Percentiles rank a stretch among this genome's conserved stretches.
Conservation (phyloP, 2,329 filamentous ascomycete species). For the Scedosporium aurantiacum region DNA sequence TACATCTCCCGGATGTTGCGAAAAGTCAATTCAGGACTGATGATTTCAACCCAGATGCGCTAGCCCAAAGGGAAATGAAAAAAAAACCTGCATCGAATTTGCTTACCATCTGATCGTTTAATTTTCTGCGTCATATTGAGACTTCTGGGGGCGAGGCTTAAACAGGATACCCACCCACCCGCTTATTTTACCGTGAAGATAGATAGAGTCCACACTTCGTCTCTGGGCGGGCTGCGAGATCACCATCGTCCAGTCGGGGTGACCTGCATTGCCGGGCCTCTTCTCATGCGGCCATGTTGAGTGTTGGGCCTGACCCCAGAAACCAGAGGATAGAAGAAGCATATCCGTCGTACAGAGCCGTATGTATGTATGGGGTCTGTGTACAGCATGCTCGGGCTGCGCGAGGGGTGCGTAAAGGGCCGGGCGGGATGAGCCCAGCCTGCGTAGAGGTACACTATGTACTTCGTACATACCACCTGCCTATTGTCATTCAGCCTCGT, state of each 20-base stretch:
- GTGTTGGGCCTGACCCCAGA: conserved; percentile 1
- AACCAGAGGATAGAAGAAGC: background rate
- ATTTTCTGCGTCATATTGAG: background rate
- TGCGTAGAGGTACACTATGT: no score
- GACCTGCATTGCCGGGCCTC: conserved; percentile 4
- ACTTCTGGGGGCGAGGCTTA: background rate
- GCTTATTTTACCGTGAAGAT: background rate
- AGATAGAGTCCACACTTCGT: background rate
- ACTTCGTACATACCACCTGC: no score
- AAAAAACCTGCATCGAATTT: background rate
- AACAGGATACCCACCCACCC: background rate
- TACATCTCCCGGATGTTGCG: background rate
- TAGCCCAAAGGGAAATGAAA: background rate
- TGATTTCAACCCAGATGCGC: background rate
- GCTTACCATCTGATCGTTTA: background rate
- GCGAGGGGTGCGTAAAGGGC: no score
- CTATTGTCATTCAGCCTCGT: no score
- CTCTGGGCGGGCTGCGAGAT: background rate
- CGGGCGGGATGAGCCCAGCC: no score
- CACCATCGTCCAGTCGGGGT: background rate
- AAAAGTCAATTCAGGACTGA: background rate
- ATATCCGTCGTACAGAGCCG: background rate
- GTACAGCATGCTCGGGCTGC: no score
- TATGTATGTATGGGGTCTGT: background rate
- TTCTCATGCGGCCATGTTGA: conserved; percentile 3